Percentiles rank a stretch among this genome's conserved stretches.
Conservation (phyloP, 2,329 filamentous ascomycete genomes). For the Xylariaceae sp. region DNA sequence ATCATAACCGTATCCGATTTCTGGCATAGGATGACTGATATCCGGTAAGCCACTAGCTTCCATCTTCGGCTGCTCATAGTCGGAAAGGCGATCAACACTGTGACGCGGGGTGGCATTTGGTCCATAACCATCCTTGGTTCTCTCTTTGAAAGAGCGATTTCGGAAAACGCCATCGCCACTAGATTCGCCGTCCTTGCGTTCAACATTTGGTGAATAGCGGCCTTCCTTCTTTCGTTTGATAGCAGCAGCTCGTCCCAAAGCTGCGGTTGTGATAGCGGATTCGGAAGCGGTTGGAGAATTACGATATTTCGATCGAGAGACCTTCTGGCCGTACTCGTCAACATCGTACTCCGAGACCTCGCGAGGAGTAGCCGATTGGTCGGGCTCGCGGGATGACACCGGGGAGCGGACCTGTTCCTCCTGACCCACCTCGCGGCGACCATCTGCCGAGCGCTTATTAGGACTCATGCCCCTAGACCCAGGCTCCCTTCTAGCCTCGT, state of each 20-base stretch:
- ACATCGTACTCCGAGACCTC: slow-evolving; percentile 60
- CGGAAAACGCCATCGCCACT: slow-evolving; percentile 56
- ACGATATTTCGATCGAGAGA: slow-evolving; percentile 47
- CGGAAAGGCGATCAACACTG: slow-evolving; percentile 60
- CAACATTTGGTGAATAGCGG: slow-evolving; percentile 41
- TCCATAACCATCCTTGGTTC: slow-evolving; percentile 58
- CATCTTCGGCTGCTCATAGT: slow-evolving; percentile 58
- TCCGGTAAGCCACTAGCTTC: slow-evolving; percentile 71
- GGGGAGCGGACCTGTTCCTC: slow-evolving; percentile 48
- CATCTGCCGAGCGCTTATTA: slow-evolving; percentile 44
- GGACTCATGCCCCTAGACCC: slow-evolving; percentile 43
- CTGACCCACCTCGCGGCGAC: slow-evolving; percentile 42
- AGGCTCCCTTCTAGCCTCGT: slow-evolving; percentile 18
- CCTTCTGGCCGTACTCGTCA: slow-evolving; percentile 60
- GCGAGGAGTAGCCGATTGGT: slow-evolving; percentile 40
- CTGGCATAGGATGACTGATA: slow-evolving; percentile 71
- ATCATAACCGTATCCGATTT: slow-evolving; percentile 68
- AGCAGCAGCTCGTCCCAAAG: slow-evolving; percentile 53
- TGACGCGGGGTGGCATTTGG: slow-evolving; percentile 60
- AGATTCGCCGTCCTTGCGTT: slow-evolving; percentile 43
- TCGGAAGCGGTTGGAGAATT: slow-evolving; percentile 61
- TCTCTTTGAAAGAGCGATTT: slow-evolving; percentile 69
- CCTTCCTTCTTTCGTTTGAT: slow-evolving; percentile 52
- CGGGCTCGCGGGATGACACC: slow-evolving; percentile 32
- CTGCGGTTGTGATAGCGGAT: slow-evolving; percentile 59